phyloP scores from a whole-genome alignment of 345 rosid species.

The Linum trigynum region DNA sequence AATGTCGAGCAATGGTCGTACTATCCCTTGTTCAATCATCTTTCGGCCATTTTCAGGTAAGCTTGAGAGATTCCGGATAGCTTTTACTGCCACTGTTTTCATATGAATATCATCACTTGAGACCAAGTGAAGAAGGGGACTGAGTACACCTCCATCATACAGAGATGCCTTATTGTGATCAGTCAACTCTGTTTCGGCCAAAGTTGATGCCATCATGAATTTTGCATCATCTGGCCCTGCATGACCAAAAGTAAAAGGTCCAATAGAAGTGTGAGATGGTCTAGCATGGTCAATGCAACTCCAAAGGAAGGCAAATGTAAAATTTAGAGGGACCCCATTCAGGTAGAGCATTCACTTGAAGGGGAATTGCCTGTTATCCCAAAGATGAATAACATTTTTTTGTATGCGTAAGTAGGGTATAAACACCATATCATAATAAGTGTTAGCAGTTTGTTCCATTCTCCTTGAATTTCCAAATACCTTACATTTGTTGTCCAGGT shows the following conservation, averaged over 20 bases:
- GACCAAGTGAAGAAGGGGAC: conserved; percentile 44
- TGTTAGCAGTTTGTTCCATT: no score
- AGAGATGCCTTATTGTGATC: conserved; percentile 49
- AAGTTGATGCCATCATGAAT: conserved; percentile 38
- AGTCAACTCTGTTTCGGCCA: conserved; percentile 57
- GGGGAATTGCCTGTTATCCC: no score
- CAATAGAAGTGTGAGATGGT: not conserved
- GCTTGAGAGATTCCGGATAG: conserved; percentile 45
- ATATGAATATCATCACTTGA: conserved; percentile 25
- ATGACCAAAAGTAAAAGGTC: conserved; percentile 6
- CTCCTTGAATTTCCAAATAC: no score
- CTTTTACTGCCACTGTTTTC: conserved; percentile 39
- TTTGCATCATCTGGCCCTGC: conserved; percentile 54
- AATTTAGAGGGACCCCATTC: not conserved
- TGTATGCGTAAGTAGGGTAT: no score
- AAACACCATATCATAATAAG: no score
- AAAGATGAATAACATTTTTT: no score
- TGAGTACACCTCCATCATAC: conserved; percentile 41
- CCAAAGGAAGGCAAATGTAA: not conserved
- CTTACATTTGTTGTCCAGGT: no score
- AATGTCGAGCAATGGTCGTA: conserved; percentile 36
- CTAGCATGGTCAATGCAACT: conserved; percentile 1
- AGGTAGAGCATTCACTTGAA: not conserved
- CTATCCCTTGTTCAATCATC: conserved; percentile 59
- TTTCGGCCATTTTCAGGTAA: conserved; percentile 43